phyloP scores from a whole-genome alignment of 2,329 filamentous ascomycete genomes.

The Parasarocladium wereldwijsianum region DNA sequence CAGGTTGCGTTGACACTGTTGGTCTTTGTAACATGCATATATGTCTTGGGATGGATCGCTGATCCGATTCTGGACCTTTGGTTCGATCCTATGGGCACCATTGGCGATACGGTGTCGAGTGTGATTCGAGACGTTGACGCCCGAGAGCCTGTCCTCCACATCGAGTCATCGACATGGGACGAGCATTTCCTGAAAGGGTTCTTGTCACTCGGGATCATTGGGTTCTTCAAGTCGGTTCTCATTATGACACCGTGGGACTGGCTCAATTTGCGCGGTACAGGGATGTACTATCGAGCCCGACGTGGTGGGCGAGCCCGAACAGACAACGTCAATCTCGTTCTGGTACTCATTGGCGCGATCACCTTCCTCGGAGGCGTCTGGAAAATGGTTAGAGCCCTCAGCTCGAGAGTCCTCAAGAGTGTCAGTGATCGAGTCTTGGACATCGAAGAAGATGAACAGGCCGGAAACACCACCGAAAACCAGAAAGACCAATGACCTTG shows the following conservation, averaged over 20 bases:
- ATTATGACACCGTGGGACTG: conserved; percentile 62
- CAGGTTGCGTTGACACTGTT: conserved; percentile 57
- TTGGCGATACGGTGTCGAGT: conserved; percentile 35
- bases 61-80: conserved; percentile 87
- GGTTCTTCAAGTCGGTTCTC: conserved; percentile 68
- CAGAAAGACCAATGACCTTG: conserved; percentile 16
- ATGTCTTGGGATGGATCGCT: conserved; percentile 77
- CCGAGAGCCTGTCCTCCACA: conserved; percentile 25
- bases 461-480: conserved; percentile 33
- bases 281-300: conserved; percentile 35
- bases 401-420: conserved; percentile 55
- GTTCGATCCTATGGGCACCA: conserved; percentile 57
- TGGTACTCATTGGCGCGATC: conserved; percentile 65
- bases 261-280: conserved; percentile 55
- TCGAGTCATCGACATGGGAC: conserved; percentile 47
- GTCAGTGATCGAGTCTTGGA: conserved; percentile 73
- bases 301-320: conserved; percentile 58
- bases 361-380: conserved; percentile 77
- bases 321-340: conserved; percentile 63
- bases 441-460: conserved; percentile 47
- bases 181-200: conserved; percentile 83
- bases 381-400: conserved; percentile 65
- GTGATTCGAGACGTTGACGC: conserved; percentile 26
- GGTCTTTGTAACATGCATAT: conserved; percentile 60
- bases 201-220: conserved; percentile 75